Conservation (phyloP, 805 yeast species). For the Kurtzmaniella cleridarum region DNA sequence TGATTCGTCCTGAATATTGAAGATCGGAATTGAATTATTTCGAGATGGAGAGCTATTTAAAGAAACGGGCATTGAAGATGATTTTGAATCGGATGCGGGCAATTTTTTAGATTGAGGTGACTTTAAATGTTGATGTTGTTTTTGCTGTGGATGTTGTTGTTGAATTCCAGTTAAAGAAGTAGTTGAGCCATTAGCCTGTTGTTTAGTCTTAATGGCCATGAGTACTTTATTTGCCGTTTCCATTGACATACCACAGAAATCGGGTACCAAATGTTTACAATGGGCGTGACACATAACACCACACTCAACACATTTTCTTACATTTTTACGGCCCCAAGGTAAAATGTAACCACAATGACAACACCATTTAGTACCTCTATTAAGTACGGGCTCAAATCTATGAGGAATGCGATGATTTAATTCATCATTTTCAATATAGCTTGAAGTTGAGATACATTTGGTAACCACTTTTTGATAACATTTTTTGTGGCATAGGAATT, state of each 20-base stretch:
- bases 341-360: conserved; percentile 97
- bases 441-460: conserved; percentile 74
- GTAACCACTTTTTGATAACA: conserved; percentile 79
- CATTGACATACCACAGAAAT: conserved; percentile 98
- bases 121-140: conserved; percentile 2
- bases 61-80: conserved; percentile 13
- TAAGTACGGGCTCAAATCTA: conserved; percentile 85
- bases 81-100: conserved; percentile 8
- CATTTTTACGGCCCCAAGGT: conserved; percentile 92
- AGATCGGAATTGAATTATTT: conserved; percentile 9
- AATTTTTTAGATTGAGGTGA: conserved; percentile 6
- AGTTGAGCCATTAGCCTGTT: conserved; percentile 13
- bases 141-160: conserved; percentile 7
- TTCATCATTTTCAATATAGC: conserved; percentile 69
- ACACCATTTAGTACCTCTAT: conserved; percentile 98
- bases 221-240: conserved; percentile 90
- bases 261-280: conserved; percentile 94
- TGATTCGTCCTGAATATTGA: conserved; percentile 8
- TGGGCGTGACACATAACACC: conserved; percentile 91
- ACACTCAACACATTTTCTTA: conserved; percentile 89
- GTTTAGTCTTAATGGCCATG: conserved; percentile 68
- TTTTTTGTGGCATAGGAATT: conserved; percentile 73
- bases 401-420: conserved; percentile 96
- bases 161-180: conserved; percentile 2
- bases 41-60: conserved; percentile 4